Evolutionary conservation across 208 protist genomes (phyloP), one percentile per base, ranked within the genome.

Genomic region (Trypanosoma caninum): DNA sequence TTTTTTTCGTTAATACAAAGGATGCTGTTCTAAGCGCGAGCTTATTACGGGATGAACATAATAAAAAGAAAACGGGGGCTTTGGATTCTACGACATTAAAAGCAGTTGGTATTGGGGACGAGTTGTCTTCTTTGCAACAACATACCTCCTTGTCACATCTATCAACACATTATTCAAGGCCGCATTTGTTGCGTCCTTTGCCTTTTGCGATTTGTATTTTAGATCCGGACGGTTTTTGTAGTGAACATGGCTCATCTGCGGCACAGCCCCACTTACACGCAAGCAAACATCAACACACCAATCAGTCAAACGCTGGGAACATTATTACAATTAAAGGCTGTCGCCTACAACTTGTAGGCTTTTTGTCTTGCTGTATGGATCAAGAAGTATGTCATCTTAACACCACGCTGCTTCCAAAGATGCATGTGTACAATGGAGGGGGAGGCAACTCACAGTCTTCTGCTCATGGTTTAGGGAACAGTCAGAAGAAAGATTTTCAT

Each of bases 141-240:
- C 47, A 23, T 56, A 27, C 20, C 27, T 18, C 31, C 25, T 13
- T 48, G 14, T 25, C 37, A 16, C 52, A 57, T 23, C 0, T 20
- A 9, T 33, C 40, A 18, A 20, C 47, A 28, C 47, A 42, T 27
- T 30, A 35, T 45, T 41, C 65, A 23, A 30, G 13, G 25, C 48
- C 37, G 8, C 61, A 80, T 16, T 34, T 90, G 31, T 46, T 91
- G 20, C 87, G 87, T 0, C 87, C 87, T 2, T 67, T 94, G 18
- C 87, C 87, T 3, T 94, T 85, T 59, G 87, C 80, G 2, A 63
- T 94, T 18, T 91, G 87, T 76, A 73, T 89, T 38, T 68, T 89
- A 33, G 84, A 94, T 47, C 73, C 83, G 0, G 84, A 91, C 18
- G 60, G 25, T 10, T 59, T 60, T 2, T 52, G 56, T n/a, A 68